These are phyloP conservation scores for Eugenia klotzschiana DNA, from an alignment of 441 rosid species.

Conservation along the genomic window DNA sequence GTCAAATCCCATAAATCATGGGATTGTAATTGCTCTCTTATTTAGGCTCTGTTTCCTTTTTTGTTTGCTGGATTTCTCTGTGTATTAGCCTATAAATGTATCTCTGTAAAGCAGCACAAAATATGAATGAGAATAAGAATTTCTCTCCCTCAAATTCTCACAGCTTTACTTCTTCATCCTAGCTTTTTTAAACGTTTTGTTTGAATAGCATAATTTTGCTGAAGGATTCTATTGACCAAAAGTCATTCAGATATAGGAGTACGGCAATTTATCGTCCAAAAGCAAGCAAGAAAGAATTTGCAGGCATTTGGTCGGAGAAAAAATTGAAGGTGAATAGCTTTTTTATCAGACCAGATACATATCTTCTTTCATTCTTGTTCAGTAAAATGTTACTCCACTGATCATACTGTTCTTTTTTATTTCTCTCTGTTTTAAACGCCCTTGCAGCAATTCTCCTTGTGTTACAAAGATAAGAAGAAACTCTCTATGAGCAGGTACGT, in stretches of 20 bases:
- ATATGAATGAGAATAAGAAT: too few relatives aligned
- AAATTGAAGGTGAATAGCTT: neutral
- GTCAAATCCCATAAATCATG: too few relatives aligned
- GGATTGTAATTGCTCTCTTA: too few relatives aligned
- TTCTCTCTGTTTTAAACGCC: neutral
- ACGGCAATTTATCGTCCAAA: neutral
- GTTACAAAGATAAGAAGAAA: neutral
- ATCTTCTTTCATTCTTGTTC: neutral
- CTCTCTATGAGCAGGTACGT: neutral
- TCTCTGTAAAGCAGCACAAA: too few relatives aligned
- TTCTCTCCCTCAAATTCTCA: too few relatives aligned
- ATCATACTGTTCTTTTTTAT: neutral
- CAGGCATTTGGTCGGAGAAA: neutral
- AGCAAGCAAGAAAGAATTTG: neutral
- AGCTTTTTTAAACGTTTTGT: neutral
- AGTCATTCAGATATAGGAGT: neutral
- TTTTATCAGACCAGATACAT: neutral
- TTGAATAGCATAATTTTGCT: neutral
- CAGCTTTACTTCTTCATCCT: neutral
- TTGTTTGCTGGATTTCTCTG: too few relatives aligned
- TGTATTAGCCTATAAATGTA: too few relatives aligned
- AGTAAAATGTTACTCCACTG: neutral
- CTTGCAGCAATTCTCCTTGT: neutral
- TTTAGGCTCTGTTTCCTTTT: too few relatives aligned
- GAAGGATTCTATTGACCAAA: neutral